Base-by-base conservation (phyloP, 2,329 filamentous ascomycete species). In the Emericellopsis cladophorae region DNA sequence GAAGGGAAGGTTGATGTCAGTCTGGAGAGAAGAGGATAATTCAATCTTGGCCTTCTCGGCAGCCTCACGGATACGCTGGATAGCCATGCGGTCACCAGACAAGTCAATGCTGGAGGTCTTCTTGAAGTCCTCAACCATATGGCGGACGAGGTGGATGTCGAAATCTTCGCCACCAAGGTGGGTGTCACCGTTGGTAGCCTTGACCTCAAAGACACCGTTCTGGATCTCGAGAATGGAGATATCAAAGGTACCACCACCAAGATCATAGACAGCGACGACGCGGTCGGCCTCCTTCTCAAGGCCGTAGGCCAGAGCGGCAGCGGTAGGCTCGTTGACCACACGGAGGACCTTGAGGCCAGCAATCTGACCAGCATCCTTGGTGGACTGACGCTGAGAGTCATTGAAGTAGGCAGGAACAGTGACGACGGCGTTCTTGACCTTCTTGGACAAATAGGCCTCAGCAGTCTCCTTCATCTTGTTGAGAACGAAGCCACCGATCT, bases 391-490 rank as follows among this genome's bases (percentile, higher is more conserved):
- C 72, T 96, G 89, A 45, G 86, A 89, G 67, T 96, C 89, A 68
- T 96, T 96, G 79, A 96, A 96, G 76, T 96, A 96, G 55, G 89
- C 89, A 48, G 89, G 89, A 31, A 95, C 89, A 46, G 90, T 96
- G 53, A 96, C 90, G 46, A 96, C 90, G 54, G 88, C 90, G 61
- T 96, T 95, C 78, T 94, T 92, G 57, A 94, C 70, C 45, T 79
- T 78, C 74, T 88, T 94, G 68, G 84, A 79, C 50, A 95, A 78
- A 70, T 93, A 95, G 47, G 84, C 74, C 73, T 95, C 89, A 50
- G 90, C 90, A 40, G 90, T 96, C 76, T 95, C 90, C 80, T 94
- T 95, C 90, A 95, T 95, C 79, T 96, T 95, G 66, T 88, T 82
- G 55, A 96, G 78, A 51, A 95, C 76, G 66, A 95, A 95, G 59